phyloP scores from a whole-genome alignment of 169 alveolate genomes.

The Plasmodium gaboni region DNA sequence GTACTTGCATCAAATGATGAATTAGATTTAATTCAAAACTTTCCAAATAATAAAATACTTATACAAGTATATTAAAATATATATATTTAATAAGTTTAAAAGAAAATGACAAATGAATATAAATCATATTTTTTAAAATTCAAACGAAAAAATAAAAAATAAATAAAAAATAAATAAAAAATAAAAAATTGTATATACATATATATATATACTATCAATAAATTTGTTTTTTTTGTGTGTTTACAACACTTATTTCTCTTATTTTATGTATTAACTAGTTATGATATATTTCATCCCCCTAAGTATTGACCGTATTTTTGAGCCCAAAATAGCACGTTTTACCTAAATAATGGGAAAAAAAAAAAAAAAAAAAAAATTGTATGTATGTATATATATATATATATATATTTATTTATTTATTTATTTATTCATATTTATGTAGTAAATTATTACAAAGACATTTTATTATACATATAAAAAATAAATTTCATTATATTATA shows the following conservation, averaged over 20 bases:
- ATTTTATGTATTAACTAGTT: slow-evolving; percentile 2
- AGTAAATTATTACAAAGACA: not conserved
- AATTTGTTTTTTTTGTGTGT: not conserved
- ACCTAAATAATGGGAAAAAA: slow-evolving; percentile 30
- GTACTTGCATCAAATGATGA: slow-evolving; percentile 73
- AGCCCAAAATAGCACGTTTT: slow-evolving; percentile 1
- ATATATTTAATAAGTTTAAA: too few relatives aligned
- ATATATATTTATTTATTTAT: not conserved
- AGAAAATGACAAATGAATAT: not conserved
- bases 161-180: too few relatives aligned
- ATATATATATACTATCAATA: too few relatives aligned
- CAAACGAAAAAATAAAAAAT: too few relatives aligned
- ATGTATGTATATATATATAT: not conserved
- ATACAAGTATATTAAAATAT: slow-evolving; percentile 35
- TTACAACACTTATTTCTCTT: not conserved
- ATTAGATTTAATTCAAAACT: slow-evolving; percentile 47
- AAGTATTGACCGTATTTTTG: slow-evolving; percentile 17
- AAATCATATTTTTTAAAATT: not conserved
- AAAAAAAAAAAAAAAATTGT: slow-evolving; percentile 5
- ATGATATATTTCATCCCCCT: slow-evolving; percentile 18
- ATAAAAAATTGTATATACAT: too few relatives aligned
- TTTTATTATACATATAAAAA: not conserved
- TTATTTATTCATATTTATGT: not conserved
- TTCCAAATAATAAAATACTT: slow-evolving; percentile 42
- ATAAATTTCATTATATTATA: not conserved